Conservation (phyloP, 306 rosid genomes). For the Corylus avellana region DNA sequence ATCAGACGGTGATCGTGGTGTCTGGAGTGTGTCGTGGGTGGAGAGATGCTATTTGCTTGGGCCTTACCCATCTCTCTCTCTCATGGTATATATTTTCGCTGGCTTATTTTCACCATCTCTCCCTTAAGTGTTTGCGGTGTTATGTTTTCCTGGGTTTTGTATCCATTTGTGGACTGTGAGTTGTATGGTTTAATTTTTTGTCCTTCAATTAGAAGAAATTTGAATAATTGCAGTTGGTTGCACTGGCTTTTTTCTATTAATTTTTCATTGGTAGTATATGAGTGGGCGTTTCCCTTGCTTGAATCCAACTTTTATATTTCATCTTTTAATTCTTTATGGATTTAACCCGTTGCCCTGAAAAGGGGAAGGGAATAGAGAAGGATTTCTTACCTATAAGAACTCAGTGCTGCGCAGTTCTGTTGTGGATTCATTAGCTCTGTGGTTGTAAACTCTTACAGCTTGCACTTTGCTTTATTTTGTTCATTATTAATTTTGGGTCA, state of each 20-base stretch:
- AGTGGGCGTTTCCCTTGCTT: background rate
- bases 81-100: conserved; percentile 54
- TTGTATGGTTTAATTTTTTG: background rate
- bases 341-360: background rate
- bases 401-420: background rate
- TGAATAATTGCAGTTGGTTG: background rate
- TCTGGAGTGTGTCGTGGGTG: conserved; percentile 94
- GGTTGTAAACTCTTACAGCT: background rate
- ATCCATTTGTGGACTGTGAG: background rate
- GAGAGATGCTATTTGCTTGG: conserved; percentile 86
- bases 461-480: background rate
- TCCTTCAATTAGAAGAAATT: background rate
- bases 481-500: background rate
- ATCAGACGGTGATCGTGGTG: conserved; percentile 68
- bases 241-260: background rate
- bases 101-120: background rate
- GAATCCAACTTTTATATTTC: background rate
- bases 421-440: conserved; percentile 8
- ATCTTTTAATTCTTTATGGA: background rate
- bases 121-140: background rate
- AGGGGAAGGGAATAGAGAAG: background rate
- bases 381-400: background rate
- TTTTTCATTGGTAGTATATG: background rate
- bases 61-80: conserved; percentile 77
- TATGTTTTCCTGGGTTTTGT: background rate